These are phyloP conservation scores for Lachancea lanzarotensis DNA, from an alignment of 805 yeast genomes.

Conservation along the genomic window DNA sequence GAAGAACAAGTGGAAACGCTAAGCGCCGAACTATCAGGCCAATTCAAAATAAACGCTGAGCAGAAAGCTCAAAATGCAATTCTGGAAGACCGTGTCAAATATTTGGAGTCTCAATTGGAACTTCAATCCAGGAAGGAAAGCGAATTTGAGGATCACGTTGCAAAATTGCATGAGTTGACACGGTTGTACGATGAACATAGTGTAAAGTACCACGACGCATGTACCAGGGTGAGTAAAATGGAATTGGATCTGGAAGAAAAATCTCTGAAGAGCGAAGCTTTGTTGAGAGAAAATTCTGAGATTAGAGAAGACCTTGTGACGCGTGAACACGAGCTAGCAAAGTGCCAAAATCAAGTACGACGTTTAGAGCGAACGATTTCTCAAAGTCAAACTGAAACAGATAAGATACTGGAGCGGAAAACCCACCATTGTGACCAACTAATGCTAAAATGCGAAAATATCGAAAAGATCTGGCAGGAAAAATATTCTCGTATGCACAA, in stretches of 20 bases:
- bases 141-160: neutral
- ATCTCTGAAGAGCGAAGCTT: neutral
- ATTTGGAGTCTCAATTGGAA: neutral
- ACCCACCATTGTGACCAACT: constrained; percentile 2
- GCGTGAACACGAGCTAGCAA: neutral
- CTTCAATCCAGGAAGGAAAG: neutral
- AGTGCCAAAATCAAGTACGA: neutral
- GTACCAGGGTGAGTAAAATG: neutral
- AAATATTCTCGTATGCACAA: neutral
- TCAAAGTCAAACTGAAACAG: neutral
- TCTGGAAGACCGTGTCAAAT: neutral
- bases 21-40: neutral
- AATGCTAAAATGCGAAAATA: neutral
- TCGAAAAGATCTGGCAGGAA: neutral
- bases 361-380: neutral
- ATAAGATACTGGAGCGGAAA: neutral
- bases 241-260: constrained; percentile 1
- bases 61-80: neutral
- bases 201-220: neutral
- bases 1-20: neutral
- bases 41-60: neutral
- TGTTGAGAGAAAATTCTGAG: constrained; percentile 1
- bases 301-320: neutral
- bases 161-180: neutral
- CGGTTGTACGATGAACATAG: neutral